These are phyloP conservation scores for Panaeolus papilionaceus DNA, from an alignment of 768 basidiomycete species.

Conservation along the genomic window DNA sequence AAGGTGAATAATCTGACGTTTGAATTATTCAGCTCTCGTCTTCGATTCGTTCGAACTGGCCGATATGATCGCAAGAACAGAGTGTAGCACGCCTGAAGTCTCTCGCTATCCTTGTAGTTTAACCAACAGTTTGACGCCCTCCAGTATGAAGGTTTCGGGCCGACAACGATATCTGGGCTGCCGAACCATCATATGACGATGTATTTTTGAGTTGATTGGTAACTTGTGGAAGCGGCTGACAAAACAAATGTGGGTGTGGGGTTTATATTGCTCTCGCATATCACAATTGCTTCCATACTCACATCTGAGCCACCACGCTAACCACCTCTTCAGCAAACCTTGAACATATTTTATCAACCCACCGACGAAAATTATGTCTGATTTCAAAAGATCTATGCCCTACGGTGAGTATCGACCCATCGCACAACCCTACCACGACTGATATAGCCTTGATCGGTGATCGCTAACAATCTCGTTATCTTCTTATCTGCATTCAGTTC, in stretches of 20 bases:
- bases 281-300: not conserved
- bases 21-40: no score
- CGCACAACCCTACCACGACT: not conserved
- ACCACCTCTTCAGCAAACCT: not conserved
- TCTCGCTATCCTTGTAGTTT: no score
- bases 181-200: not conserved
- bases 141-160: not conserved
- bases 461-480: not conserved
- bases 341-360: not conserved
- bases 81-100: no score
- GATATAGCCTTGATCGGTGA: not conserved
- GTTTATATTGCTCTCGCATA: slow-evolving; percentile 2
- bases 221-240: not conserved
- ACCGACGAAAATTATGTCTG: not conserved
- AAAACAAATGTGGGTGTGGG: not conserved
- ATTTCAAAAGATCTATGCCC: slow-evolving; percentile 28
- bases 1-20: no score
- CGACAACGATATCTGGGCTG: not conserved
- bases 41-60: no score
- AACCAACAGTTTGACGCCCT: no score
- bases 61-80: no score
- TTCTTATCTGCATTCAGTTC: slow-evolving; percentile 37
- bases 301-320: not conserved
- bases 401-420: slow-evolving; percentile 29
- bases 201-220: not conserved